Evolutionary conservation across 2,329 filamentous ascomycete species (phyloP), one percentile per base, ranked within the genome.

Genomic region (Stagonosporopsis chrysanthemi): DNA sequence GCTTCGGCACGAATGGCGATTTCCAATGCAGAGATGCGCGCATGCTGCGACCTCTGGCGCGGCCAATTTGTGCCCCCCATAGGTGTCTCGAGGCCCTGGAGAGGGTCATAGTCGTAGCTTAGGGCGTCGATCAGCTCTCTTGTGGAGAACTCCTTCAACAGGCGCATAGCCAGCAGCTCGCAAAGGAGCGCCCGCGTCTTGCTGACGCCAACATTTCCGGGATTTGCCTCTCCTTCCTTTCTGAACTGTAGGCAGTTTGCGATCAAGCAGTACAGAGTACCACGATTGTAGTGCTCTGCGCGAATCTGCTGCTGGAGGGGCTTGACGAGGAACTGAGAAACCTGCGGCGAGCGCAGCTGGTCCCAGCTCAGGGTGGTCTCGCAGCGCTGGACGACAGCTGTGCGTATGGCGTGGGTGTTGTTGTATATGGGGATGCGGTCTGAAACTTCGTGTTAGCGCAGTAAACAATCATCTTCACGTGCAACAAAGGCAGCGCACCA

Each of bases 361-460:
- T 98, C 94, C 93, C 93, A 98, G 15, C 92, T 89, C 47, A 98
- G 80, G 0, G 92, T 94, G 1, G 93, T 97, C 79, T 98, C 94
- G 76, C 92, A 96, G 72, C 90, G 88, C 57, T 91, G 84, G 64
- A 91, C 86, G 58, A 98, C 88, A 54, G 97, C 84, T 50, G 92
- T 87, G 64, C 94, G 90, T 62, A 97, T 93, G 29, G 91, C 87
- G 77, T 97, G 94, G 26, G 93, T 96, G 65, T 96, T 87, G 75
- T 88, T 90, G 81, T 97, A 97, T 56, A 97, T 87, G 19, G 94
- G 93, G 6, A 97, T 83, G 9, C 89, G 84, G 79, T 97, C 93
- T 94, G 47, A n/a, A 38, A 28, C 38, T 29, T 33, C 24, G 31
- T 33, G 64, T 74, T 67, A 73, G 73, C 49, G 62, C 43, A 45